Percentiles rank a stretch among this genome's conserved stretches.
Conservation (phyloP, 2,329 filamentous ascomycete genomes). For the Trichophyton verrucosum region DNA sequence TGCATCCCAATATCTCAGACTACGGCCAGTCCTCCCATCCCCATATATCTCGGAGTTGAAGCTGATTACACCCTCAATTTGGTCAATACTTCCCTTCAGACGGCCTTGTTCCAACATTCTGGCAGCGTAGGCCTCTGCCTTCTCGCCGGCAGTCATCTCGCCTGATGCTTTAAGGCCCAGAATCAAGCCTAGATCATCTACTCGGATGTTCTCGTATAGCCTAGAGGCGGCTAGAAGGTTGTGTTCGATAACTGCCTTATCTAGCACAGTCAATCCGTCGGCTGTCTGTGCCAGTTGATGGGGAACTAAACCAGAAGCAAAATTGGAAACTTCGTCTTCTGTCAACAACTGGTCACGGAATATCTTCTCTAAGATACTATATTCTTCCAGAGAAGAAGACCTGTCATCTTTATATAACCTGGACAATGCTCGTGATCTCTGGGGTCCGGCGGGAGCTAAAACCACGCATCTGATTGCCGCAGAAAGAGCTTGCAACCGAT, state of each 20-base stretch:
- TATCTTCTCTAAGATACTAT: slow-evolving; percentile 90
- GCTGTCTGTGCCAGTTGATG: slow-evolving; percentile 85
- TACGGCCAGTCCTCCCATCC: slow-evolving; percentile 51
- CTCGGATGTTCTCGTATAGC: slow-evolving; percentile 64
- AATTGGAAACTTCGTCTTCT: slow-evolving; percentile 71
- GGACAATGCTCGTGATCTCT: slow-evolving; percentile 65
- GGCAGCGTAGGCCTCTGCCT: slow-evolving; percentile 82
- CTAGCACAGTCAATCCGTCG: slow-evolving; percentile 84
- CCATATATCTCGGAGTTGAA: slow-evolving; percentile 67
- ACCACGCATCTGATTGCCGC: slow-evolving; percentile 88
- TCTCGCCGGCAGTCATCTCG: slow-evolving; percentile 45
- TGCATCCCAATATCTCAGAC: slow-evolving; percentile 75
- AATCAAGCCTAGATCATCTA: slow-evolving; percentile 62
- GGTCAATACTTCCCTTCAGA: slow-evolving; percentile 78
- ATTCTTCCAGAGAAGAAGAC: slow-evolving; percentile 57
- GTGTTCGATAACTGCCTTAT: slow-evolving; percentile 89
- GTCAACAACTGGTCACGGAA: slow-evolving; percentile 78
- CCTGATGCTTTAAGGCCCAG: slow-evolving; percentile 53
- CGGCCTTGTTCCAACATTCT: slow-evolving; percentile 93
- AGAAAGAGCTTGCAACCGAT: slow-evolving; percentile 70
- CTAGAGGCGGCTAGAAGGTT: slow-evolving; percentile 79
- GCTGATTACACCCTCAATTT: slow-evolving; percentile 77
- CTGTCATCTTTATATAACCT: slow-evolving; percentile 91
- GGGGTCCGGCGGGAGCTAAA: slow-evolving; percentile 78
- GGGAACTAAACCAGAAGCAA: slow-evolving; percentile 64